Evolutionary conservation across 768 basidiomycete genomes (phyloP), one percentile per base, ranked within the genome.

Genomic region (Tricholoma bakamatsutake): DNA sequence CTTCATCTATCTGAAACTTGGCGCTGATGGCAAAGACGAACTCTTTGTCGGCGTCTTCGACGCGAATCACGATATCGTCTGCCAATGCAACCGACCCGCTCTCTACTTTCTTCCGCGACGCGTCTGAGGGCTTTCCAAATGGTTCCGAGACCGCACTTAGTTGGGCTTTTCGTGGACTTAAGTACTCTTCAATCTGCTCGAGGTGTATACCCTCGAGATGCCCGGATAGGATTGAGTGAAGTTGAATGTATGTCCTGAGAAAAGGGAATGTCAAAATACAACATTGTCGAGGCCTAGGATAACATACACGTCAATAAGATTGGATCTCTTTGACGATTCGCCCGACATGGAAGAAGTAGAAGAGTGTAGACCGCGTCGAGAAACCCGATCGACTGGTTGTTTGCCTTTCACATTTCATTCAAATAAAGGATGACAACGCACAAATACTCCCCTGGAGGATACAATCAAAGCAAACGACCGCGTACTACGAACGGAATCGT

Each of bases 1-100:
- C 74, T 63, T 95, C 83, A 70, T 95, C 91, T 21, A 96, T 83
- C 28, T 81, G 74, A 67, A 92, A 85, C 56, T 77, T 78, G 42
- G 76, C 67, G 71, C 92, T 90, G 61, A 97, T 80, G 48, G 87
- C 83, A 57, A 80, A 72, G 49, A 87, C 77, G 59, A 83, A 82
- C 54, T 86, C 81, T 66, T 87, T 87, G 71, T 88, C 83, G 35
- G 79, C 79, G 37, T 85, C 79, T 59, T 88, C 87, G 35, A 92
- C 78, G 56, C 76, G 76, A 21, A 88, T 60, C 30, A 73, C 73
- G 18, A 84, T 77, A 4, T 83, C 86, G 64, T 90, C 87, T 11
- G 77, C 69, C n/a, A 95, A 73, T 2, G 77, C 81, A 54, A 92
- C 81, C 1, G 81, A 79, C 50, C 88, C 85, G 51, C 79, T 78